Evolutionary conservation across 169 alveolate genomes (phyloP), one percentile per base, ranked within the genome.

Genomic region (Eimeria brunetti): DNA sequence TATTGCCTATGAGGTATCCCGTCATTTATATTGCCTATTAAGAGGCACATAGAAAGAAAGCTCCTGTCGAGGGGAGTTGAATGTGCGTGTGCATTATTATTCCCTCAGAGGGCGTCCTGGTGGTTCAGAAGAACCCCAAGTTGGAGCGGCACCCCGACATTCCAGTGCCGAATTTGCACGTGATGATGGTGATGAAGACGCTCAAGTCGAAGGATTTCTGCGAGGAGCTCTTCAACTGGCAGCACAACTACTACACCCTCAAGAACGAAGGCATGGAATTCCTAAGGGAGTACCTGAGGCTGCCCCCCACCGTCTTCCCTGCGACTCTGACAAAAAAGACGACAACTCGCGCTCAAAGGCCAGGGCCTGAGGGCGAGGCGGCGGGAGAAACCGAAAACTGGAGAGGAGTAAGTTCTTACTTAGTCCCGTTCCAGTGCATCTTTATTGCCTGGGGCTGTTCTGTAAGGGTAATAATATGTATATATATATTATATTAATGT

Each of bases 281-380:
- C 94, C 96, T 98, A 38, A 98, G 99, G 53, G 98, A 97, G 78
- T 90, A 93, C 96, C 96, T 98, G 62, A 98, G 98, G 95, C 98
- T 99, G 75, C 99, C 99, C 20, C 97, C 99, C 64, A 97, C 98
- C 51, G 99, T 98, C 84, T 98, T 98, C 97, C 99, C 99, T 44
- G 98, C 99, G 84, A 99, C 99, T 62, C 98, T 97, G 96, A 98
- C 99, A 86, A 98, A 98, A 97, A 98, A 97, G 96, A 95, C 95
- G 7, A 94, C 97, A 20, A 78, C 97, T 2, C 51, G 91, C 3
- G 93, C 90, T 27, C 49, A 89, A 11, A 88, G 94, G 24, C 90
- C 84, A 24, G 91, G 89, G 12, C 67, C 92, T 11, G 92, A 81
- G 49, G 95, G 64, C 41, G 85, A 67, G 41, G 95, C 86, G 3